A percentile compares a stretch with the other conserved stretches of the same genome.
Evolutionary conservation across 345 rosid species (phyloP).

Genomic region (Barbarea vulgaris): DNA sequence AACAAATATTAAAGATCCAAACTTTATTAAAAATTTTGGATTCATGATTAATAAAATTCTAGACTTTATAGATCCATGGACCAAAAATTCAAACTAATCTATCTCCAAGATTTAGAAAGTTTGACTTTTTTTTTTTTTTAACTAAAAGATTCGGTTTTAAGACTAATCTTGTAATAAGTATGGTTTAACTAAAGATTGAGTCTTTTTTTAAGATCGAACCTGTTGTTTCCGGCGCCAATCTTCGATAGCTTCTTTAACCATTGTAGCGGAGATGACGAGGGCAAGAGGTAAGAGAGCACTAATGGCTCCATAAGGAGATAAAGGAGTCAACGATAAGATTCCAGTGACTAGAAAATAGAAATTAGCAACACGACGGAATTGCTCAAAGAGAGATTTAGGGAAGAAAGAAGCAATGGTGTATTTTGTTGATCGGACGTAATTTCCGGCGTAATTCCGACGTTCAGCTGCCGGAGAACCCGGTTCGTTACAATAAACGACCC

Average conservation of each 20-base stretch:
- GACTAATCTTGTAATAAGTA: background rate
- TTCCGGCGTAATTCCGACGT: slow-evolving; percentile 55
- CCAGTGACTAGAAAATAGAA: slow-evolving; percentile 80
- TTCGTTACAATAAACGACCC: slow-evolving; percentile 81
- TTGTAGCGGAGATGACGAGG: slow-evolving; percentile 70
- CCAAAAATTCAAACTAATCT: background rate
- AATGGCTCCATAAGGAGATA: slow-evolving; percentile 70
- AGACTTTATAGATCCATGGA: background rate
- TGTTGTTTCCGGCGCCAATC: slow-evolving; percentile 87
- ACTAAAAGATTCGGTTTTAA: background rate
- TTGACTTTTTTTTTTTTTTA: background rate
- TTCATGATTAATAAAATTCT: background rate
- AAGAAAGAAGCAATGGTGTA: slow-evolving; percentile 73
- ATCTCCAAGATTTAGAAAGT: background rate
- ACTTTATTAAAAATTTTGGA: slow-evolving; percentile 4
- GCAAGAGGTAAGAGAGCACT: slow-evolving; percentile 76
- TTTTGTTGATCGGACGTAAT: slow-evolving; percentile 77
- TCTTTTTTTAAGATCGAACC: slow-evolving; percentile 45
- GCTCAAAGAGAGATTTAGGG: slow-evolving; percentile 95
- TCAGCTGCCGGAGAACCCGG: slow-evolving; percentile 67
- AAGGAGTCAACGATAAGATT: slow-evolving; percentile 65
- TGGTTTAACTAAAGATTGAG: background rate
- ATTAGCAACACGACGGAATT: slow-evolving; percentile 95
- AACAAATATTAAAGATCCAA: background rate
- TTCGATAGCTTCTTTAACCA: slow-evolving; percentile 89